Evolutionary conservation across 257 asterid genomes (phyloP), one percentile per base, ranked within the genome.

Genomic region (Datura wrightii): DNA sequence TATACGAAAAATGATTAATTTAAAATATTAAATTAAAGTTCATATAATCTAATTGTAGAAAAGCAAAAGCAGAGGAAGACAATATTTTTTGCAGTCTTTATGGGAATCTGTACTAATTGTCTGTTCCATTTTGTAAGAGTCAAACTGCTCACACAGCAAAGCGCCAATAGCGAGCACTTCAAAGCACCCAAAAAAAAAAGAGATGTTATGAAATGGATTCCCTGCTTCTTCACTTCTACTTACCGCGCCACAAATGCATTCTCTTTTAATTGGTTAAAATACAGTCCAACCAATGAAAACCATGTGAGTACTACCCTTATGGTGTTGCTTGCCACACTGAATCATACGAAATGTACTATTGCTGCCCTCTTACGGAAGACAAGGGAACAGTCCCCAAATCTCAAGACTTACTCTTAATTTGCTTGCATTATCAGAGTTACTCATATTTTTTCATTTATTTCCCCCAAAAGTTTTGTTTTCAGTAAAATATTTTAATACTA

Each of bases 361-460:
- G 50, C 79, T 67, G 90, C 85, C 88, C 71, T 86, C 48, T 5
- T 54, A 74, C 85, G 39, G 55, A 85, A 87, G 86, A 84, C 91
- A 86, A 87, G 92, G 90, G 89, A 90, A 86, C 92, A 90, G 60
- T 79, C 55, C 58, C 87, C 93, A 86, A 74, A 89, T 93, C 92
- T 91, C 93, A 71, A 93, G 80, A 63, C 80, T 79, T 10, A 2
- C 54, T 14, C 63, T 80, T 82, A 24, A 4, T 37, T 65, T 65
- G 71, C 44, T 19, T 72, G 15, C 3, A 44, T 72, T 72, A 48
- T 2, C n/a, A n/a, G n/a, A n/a, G n/a, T n/a, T n/a, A n/a, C n/a
- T n/a, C n/a, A n/a, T n/a, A n/a, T n/a, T 44, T 72, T 46, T 72
- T 15, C 6, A 10, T 72, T 72, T 72, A 46, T 19, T 19, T 13